Evolutionary conservation across 441 rosid genomes (phyloP), one percentile per base, ranked within the genome.

Genomic region (Euphorbia celastroides): DNA sequence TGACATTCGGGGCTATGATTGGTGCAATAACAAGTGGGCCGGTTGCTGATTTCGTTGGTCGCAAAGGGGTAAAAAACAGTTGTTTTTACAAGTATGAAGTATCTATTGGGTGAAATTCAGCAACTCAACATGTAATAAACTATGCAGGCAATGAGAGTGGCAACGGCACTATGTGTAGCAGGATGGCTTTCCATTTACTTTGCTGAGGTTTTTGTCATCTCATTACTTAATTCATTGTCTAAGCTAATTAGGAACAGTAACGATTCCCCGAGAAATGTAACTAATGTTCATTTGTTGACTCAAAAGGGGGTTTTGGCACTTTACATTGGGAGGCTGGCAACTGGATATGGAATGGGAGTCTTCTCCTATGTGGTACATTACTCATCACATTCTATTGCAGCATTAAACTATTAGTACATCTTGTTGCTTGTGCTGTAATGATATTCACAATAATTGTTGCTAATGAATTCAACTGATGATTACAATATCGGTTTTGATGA

Each of bases 271-370:
- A 58, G 60, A 22, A 2, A 11, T 64, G 52, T 67, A 64, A 72
- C 25, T 67, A 66, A 64, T 75, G 72, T 62, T 32, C 68, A 41
- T 22, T 1, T 63, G 25, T 58, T 72, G 2, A 58, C 66, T 60
- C 56, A 50, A 48, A 75, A 94, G 99, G 97, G 94, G 28, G 82
- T 80, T 42, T 61, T 80, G 73, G 46, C 80, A 34, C 75, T 94
- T 76, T 88, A 91, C 70, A 61, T 89, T 13, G 97, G 99, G 69
- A 81, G 99, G 76, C 74, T 94, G 60, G 90, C 96, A 48, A 85
- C 94, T 1, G 97, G 97, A 64, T 94, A 89, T 70, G 97, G 97
- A 69, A 94, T 91, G 96, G 99, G 99, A 64, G 88, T 85, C 36
- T 89, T 88, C 77, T 93, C 97, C n/a, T 89, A 83, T 64, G 97